Evolutionary conservation across 371 early-diverging fungal genomes (phyloP), one percentile per base, ranked within the genome.

Genomic region (Rhizopus delemar): DNA sequence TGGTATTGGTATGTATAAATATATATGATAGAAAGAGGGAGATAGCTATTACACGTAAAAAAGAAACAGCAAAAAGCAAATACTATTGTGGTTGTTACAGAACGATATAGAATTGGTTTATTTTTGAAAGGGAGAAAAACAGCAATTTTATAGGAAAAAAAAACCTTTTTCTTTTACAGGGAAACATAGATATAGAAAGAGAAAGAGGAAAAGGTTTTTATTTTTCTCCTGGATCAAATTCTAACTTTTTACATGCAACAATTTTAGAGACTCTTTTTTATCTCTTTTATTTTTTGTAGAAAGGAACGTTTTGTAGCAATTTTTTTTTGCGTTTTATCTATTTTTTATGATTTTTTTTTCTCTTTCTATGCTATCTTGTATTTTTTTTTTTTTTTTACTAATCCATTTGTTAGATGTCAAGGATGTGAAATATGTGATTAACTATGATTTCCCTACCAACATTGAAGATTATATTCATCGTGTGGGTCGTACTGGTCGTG

Each of bases 401-500:
- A 46, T 22, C 9, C 7, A 43, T 49, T 12, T 31, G 38, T 28
- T 71, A 92, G 93, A 93, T 78, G 90, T 93, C 66, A 93, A 92
- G 85, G 95, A 94, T 77, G 93, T 96, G 63, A 94, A 93, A 71
- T 92, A 82, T 68, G 95, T 95, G n/a, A 88, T 95, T 73, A 98
- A 98, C 73, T 99, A 93, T 74, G 98, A 97, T 70, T 94, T 98
- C 84, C 99, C 99, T 38, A 88, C 80, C 55, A 93, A 93, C 74
- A 89, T 91, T 68, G 93, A 93, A 60, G 95, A 95, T 72, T 99
- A 97, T 74, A 93, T 98, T 38, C 99, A 99, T 78, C 91, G 99
- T 67, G 98, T 99, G 61, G 99, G 99, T 58, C 90, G 99, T 82
- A 99, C 99, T 31, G 99, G 99, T 67, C 96, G 99, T 85, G 98